phyloP scores from a whole-genome alignment of 257 asterid species.

The Craterostigma plantagineum region DNA sequence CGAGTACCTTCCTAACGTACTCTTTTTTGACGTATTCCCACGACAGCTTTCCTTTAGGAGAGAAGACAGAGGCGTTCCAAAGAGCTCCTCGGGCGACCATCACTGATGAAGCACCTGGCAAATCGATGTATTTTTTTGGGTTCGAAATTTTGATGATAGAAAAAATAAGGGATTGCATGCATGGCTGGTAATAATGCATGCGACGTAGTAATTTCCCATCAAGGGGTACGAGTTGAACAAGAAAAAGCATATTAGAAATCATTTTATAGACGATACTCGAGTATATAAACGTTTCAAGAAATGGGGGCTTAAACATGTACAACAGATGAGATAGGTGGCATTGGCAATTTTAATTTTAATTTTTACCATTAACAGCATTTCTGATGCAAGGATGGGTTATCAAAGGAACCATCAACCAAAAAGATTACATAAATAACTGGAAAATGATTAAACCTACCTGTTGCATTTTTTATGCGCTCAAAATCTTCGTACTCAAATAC shows the following conservation, averaged over 20 bases:
- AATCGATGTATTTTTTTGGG: neutral
- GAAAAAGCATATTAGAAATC: too few relatives aligned
- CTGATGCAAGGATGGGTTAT: too few relatives aligned
- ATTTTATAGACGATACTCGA: too few relatives aligned
- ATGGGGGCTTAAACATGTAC: too few relatives aligned
- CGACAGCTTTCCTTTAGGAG: slow-evolving; percentile 53
- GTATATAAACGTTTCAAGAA: too few relatives aligned
- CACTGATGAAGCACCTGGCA: slow-evolving; percentile 77
- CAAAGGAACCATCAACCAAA: slow-evolving; percentile 1
- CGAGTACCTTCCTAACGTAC: slow-evolving; percentile 67
- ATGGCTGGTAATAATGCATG: too few relatives aligned
- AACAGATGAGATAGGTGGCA: too few relatives aligned
- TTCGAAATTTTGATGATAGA: slow-evolving; percentile 1
- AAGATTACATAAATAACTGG: neutral
- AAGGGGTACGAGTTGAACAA: too few relatives aligned
- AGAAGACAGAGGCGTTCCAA: slow-evolving; percentile 91
- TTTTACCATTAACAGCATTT: too few relatives aligned
- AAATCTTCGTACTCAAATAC: slow-evolving; percentile 77
- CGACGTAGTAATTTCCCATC: too few relatives aligned
- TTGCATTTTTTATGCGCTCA: slow-evolving; percentile 51
- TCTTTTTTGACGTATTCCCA: slow-evolving; percentile 70
- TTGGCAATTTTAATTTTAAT: too few relatives aligned
- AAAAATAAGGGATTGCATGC: neutral
- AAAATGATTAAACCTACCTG: slow-evolving; percentile 30
- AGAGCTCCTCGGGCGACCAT: slow-evolving; percentile 98